Evolutionary conservation across 495 filamentous ascomycete species (phyloP), one percentile per base, ranked within the genome.

Genomic region (Penicillium steckii): DNA sequence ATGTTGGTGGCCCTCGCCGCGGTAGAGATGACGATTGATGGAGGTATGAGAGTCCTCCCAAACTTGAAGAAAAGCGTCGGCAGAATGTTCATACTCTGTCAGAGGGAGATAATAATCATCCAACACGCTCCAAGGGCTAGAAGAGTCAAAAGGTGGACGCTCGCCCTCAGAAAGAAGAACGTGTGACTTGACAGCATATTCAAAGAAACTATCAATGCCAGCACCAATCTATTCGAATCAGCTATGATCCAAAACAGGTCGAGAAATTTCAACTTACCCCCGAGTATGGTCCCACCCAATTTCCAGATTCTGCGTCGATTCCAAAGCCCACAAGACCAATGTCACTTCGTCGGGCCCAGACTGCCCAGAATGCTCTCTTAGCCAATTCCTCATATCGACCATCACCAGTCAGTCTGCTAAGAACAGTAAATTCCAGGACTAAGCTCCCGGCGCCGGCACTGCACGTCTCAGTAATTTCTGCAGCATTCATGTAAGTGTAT

Each of bases 181-280:
- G 57, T 95, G 85, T 2, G 91, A 88, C 65, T 98, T 98, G 64
- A 96, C 80, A 2, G 94, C 94, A 65, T 98, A 98, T 72, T 98
- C 94, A 60, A 93, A 97, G 71, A 97, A 98, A 71, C 91, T 96
- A 68, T 97, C 94, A 56, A 95, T 87, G 15, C 94, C 95, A 1
- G 94, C 94, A 30, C 94, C 94, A 60, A 98, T 93, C 78, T 77
- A 45, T 22, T 12, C 21, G 7, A 18, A 35, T 68, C 57, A 64
- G 62, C 13, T n/a, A 30, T 10, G n/a, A 37, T 35, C 24, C 2
- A 17, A 8, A 13, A 10, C 24, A 29, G 15, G 27, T 44, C 23
- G 12, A 1, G n/a, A 2, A 25, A 12, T 44, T 0, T 46, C 9
- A 25, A 64, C 77, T 55, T 69, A 80, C 78, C 13, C 95, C 94